Evolutionary conservation across 768 basidiomycete species (phyloP), one percentile per base, ranked within the genome.

Genomic region (Xerocomus spinulosus): DNA sequence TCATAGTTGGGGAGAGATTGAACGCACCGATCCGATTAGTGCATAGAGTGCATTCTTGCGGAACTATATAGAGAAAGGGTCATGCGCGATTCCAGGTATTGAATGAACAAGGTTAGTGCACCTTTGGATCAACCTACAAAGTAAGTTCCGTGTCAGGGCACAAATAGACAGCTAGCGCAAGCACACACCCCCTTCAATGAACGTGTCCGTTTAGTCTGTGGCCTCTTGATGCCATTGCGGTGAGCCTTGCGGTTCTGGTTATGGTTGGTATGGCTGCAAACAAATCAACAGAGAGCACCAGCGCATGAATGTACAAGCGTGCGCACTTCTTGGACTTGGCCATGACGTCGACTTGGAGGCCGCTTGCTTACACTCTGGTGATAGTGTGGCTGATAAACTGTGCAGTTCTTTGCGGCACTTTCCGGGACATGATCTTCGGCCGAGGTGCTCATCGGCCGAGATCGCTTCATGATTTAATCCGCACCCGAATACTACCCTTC

Each of bases 181-280:
- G 44, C 5, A 86, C 91, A 54, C 79, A 97, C 95, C 80, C 93
- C 94, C 75, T 82, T 92, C 77, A 88, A 61, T 30, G 89, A 93
- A 57, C 85, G 79, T 58, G 87, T 80, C 61, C 83, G 79, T 67
- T 80, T 75, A 49, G 80, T 76, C 69, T 76, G 72, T 44, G 91
- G 86, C 69, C 78, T 81, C 76, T 87, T 92, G 77, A 97, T 95
- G 64, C 94, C 95, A 78, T 98, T 98, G 57, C 88, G 82, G 78
- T 98, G 95, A 57, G 95, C 92, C 82, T 96, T 97, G 72, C 82
- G 83, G 78, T 61, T 91, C 76, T 96, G 92, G 79, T 95, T 96
- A 80, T 95, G 93, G 72, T 90, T 91, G 63, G 87, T 91, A 69
- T 92, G 86, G 63, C 87, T 92, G 53, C 49, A 8, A 38, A 37